These are phyloP conservation scores for Nigrospora sphaerica DNA, from an alignment of 2,329 filamentous ascomycete species.

Conservation along the genomic window DNA sequence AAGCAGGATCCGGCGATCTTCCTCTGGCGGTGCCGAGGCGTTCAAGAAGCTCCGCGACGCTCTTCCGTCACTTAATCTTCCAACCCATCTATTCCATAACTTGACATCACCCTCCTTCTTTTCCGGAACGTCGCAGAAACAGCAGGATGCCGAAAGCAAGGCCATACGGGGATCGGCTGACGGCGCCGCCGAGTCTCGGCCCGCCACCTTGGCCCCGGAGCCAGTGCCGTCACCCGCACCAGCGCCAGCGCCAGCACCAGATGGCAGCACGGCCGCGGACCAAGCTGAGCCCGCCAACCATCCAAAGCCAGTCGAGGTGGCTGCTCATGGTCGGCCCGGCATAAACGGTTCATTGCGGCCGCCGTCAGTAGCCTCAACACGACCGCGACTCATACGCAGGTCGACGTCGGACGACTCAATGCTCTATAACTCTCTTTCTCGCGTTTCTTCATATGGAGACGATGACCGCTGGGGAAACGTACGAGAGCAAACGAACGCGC, in stretches of 20 bases:
- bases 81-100: constrained; percentile 28
- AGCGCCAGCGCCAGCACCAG: constrained; percentile 2
- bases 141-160: constrained; percentile 11
- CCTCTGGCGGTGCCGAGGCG: constrained; percentile 49
- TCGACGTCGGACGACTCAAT: constrained; percentile 74
- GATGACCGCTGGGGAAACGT: constrained; percentile 75
- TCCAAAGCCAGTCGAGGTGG: not conserved
- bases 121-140: constrained; percentile 23
- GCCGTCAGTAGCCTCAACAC: constrained; percentile 13
- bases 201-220: not conserved
- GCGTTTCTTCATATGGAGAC: constrained; percentile 77
- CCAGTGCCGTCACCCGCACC: not conserved
- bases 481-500: constrained; percentile 77
- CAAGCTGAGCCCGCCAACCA: too few relatives aligned
- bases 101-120: constrained; percentile 30
- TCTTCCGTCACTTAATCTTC: constrained; percentile 47
- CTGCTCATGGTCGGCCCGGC: not conserved
- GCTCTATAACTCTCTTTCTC: constrained; percentile 67
- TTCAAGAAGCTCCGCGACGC: constrained; percentile 50
- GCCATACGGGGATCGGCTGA: constrained; percentile 11
- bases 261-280: too few relatives aligned
- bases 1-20: constrained; percentile 39
- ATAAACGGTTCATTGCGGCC: constrained; percentile 11
- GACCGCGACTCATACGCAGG: constrained; percentile 40
- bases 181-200: constrained; percentile 8